A percentile compares a stretch with the other conserved stretches of the same genome.
Evolutionary conservation across 1,139 yeast genomes (phyloP).

Genomic region (Saccharomyces hybrid): DNA sequence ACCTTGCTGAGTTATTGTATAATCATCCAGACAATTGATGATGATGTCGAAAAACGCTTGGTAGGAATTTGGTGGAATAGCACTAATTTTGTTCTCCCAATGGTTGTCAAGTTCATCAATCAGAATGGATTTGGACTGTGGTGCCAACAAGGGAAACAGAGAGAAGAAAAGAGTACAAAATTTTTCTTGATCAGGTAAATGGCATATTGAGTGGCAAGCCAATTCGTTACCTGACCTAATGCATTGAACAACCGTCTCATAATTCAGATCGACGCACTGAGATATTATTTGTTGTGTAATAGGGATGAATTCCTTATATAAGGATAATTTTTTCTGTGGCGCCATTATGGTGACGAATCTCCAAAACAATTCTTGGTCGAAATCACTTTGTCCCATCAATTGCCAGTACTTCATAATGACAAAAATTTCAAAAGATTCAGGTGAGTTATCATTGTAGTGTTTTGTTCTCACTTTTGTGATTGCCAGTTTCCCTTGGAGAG

Average conservation of each 20-base stretch:
- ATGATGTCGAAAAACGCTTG: slow-evolving; percentile 9
- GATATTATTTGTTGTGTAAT: neutral
- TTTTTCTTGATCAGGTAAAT: neutral
- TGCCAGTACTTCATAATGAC: neutral
- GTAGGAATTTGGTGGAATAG: neutral
- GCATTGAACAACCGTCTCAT: neutral
- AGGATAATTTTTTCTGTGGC: neutral
- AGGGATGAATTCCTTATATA: neutral
- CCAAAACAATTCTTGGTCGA: neutral
- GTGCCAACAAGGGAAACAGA: neutral
- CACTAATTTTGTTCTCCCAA: neutral
- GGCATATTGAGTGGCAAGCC: neutral
- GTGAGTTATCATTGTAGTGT: neutral
- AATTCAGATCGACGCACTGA: neutral
- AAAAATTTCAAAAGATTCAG: neutral
- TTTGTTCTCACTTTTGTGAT: neutral
- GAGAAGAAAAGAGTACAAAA: neutral
- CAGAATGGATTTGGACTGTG: neutral
- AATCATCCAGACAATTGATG: slow-evolving; percentile 45
- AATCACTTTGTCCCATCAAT: neutral
- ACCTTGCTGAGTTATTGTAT: slow-evolving; percentile 62
- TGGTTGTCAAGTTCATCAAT: neutral
- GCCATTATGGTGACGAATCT: neutral
- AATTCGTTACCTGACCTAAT: neutral
- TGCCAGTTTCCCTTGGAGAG: neutral